A percentile compares a stretch with the other conserved stretches of the same genome.
phyloP scores from a whole-genome alignment of 2,329 filamentous ascomycete species.

The Colletotrichum sp. region DNA sequence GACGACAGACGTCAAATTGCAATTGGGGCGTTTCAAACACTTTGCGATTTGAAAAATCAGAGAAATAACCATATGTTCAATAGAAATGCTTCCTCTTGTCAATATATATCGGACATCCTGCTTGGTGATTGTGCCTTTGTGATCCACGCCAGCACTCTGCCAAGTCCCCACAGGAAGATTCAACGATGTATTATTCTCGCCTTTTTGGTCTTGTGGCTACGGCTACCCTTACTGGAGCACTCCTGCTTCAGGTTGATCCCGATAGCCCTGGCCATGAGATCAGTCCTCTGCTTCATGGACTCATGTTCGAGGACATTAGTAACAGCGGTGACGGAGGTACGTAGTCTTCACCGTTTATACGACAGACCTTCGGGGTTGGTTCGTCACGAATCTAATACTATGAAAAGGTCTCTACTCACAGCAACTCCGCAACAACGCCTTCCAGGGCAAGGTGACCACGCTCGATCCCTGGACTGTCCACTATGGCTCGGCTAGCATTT shows the following conservation, averaged over 20 bases:
- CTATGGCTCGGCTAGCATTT: neutral
- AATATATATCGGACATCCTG: neutral
- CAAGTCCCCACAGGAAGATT: neutral
- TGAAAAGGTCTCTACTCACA: neutral
- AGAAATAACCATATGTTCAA: accelerated
- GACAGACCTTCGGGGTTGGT: neutral
- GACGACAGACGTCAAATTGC: neutral
- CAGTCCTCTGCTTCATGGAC: neutral
- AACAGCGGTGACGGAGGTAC: neutral
- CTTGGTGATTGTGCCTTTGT: too few species aligned
- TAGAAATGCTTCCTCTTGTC: accelerated
- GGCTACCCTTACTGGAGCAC: neutral
- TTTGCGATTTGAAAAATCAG: neutral
- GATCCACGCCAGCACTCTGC: neutral
- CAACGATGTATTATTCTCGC: neutral
- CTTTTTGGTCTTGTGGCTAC: neutral
- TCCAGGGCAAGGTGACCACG: neutral
- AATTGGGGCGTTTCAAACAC: neutral
- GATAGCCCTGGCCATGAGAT: neutral
- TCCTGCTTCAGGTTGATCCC: neutral
- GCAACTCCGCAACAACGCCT: neutral
- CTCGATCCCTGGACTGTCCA: neutral
- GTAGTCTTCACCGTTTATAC: neutral
- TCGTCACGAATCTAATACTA: neutral
- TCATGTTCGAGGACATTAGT: neutral